Percentiles rank a stretch among this genome's conserved stretches.
Evolutionary conservation across 2,329 filamentous ascomycete species (phyloP).

Genomic region (Arthrinium phaeospermum): DNA sequence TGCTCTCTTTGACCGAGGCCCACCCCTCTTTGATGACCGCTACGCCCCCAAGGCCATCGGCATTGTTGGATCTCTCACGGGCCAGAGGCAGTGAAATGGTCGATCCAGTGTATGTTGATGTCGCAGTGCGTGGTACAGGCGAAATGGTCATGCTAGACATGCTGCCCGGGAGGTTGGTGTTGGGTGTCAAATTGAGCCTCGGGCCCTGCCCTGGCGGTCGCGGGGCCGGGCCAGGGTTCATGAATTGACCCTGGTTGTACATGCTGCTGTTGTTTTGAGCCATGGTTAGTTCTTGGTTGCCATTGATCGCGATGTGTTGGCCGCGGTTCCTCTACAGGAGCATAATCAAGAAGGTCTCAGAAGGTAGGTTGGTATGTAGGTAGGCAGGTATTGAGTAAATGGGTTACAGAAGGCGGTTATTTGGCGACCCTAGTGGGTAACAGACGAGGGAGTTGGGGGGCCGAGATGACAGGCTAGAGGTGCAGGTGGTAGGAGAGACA

Average conservation of each 20-base stretch:
- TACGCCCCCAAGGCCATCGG: conserved; percentile 69
- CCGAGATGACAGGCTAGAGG: conserved; percentile 10
- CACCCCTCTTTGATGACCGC: conserved; percentile 81
- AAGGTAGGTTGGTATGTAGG: background rate
- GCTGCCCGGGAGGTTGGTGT: conserved; percentile 73
- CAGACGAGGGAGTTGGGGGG: conserved; percentile 12
- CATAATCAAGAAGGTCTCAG: background rate
- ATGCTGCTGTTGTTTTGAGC: conserved; percentile 53
- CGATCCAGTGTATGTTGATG: conserved; percentile 72
- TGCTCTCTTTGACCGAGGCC: conserved; percentile 89
- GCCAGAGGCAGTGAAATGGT: conserved; percentile 75
- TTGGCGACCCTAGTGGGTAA: conserved; percentile 18
- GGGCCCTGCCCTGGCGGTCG: conserved; percentile 85
- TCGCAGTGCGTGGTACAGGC: conserved; percentile 69
- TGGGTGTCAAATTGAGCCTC: conserved; percentile 79
- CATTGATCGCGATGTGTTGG: background rate
- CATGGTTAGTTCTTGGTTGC: conserved; percentile 32
- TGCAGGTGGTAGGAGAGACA: conserved; percentile 9
- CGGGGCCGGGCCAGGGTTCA: conserved; percentile 96
- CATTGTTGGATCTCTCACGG: conserved; percentile 63
- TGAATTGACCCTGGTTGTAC: conserved; percentile 74
- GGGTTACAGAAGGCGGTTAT: conserved; percentile 10
- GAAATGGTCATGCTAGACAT: conserved; percentile 82
- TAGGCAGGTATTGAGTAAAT: background rate
- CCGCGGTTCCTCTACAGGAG: background rate